Conservation (phyloP, 306 rosid species). For the Lathyrus oleraceus region DNA sequence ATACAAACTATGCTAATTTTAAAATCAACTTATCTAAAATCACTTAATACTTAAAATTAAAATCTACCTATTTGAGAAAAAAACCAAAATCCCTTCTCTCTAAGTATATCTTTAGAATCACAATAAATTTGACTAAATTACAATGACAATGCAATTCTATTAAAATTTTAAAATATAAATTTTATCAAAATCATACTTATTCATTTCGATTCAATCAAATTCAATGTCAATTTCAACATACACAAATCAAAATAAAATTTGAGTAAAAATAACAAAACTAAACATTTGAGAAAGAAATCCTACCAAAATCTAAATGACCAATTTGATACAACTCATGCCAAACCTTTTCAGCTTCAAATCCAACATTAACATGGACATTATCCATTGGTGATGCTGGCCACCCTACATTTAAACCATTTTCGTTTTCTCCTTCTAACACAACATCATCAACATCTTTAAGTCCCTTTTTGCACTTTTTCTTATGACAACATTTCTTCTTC, state of each 20-base stretch:
- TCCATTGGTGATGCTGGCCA: constrained; percentile 23
- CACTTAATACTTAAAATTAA: too few relatives aligned
- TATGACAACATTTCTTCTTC: neutral
- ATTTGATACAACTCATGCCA: constrained; percentile 73
- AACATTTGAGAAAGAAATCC: constrained; percentile 49
- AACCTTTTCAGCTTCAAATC: constrained; percentile 67
- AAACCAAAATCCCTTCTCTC: too few relatives aligned
- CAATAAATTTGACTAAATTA: too few relatives aligned
- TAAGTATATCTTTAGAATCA: too few relatives aligned
- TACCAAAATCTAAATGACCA: constrained; percentile 88
- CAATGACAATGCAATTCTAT: too few relatives aligned
- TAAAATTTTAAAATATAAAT: too few relatives aligned
- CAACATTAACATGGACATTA: constrained; percentile 38
- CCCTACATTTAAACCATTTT: neutral
- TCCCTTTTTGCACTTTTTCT: neutral
- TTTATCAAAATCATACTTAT: neutral
- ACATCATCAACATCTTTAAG: constrained; percentile 10
- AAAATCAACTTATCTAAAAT: too few relatives aligned
- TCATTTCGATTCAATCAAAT: neutral
- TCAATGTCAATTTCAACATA: neutral
- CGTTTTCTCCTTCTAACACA: constrained; percentile 34
- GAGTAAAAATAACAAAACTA: neutral
- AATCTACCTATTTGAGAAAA: too few relatives aligned
- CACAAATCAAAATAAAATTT: neutral
- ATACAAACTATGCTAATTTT: too few relatives aligned